Evolutionary conservation across 148 eudicot genomes (phyloP), one percentile per base, ranked within the genome.

Genomic region (Nepenthes mirabilis): DNA sequence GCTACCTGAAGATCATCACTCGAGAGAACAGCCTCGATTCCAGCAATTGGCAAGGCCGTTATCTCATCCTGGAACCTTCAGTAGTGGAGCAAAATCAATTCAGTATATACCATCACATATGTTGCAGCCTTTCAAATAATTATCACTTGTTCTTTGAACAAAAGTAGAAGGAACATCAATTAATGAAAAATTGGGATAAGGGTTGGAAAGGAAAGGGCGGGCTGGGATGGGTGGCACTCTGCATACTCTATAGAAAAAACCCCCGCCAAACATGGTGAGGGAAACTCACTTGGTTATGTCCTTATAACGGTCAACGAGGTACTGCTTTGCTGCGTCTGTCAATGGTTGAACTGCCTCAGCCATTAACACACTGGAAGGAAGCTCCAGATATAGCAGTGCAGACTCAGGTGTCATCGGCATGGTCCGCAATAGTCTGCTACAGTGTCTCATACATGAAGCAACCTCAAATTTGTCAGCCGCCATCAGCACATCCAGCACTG

Each of bases 401-500:
- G 89, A 83, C 63, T 83, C 95, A 1, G 95, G 89, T 60, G 82
- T 79, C 95, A 86, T 86, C 36, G 83, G 83, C 75, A 83, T 65
- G 67, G 77, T 73, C 52, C 95, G 72, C 47, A 86, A 64, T 33
- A 77, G 55, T 52, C 79, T 74, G 59, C 89, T 86, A 68, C 95
- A 86, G 59, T 77, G 71, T 72, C 89, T 71, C 95, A 86, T 86
- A 58, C 95, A 83, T 12, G 95, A 86, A 68, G 81, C 95, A 54
- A 86, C 95, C 80, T 87, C 95, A 74, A 87, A 87, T 57, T 87
- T 87, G 74, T 87, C 95, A 1, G 95, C 95, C 62, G 95, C 89
- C 95, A 86, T 86, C 70, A 83, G 54, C 60, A 86, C 84, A 72
- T 86, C 95, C 57, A 86, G 77, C 75, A 86, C 68, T 37, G 82